Conservation (phyloP, 495 filamentous ascomycete species). For the Lindgomyces ingoldianus region DNA sequence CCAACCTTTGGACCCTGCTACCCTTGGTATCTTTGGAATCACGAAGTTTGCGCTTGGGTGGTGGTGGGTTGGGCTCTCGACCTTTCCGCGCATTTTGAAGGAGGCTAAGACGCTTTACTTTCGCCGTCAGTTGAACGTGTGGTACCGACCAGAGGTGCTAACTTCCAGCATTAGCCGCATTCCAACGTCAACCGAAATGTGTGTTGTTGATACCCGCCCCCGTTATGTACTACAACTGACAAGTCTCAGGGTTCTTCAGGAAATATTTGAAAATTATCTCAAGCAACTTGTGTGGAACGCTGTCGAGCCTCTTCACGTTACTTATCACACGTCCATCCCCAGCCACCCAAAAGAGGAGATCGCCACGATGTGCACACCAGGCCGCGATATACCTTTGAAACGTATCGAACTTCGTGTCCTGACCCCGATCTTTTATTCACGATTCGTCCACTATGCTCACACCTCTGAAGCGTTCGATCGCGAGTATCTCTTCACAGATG, state of each 20-base stretch:
- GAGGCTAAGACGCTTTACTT: slow-evolving; percentile 60
- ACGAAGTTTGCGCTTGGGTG: slow-evolving; percentile 55
- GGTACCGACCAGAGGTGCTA: slow-evolving; percentile 59
- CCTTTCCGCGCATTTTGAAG: slow-evolving; percentile 61
- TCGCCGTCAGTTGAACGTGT: slow-evolving; percentile 55
- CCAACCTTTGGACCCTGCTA: slow-evolving; percentile 52
- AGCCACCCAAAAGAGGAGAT: slow-evolving; percentile 25
- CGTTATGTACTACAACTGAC: neutral
- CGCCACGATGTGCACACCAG: neutral
- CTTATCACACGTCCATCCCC: slow-evolving; percentile 53
- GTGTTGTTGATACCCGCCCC: neutral
- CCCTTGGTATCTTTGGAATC: slow-evolving; percentile 47
- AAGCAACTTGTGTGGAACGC: neutral
- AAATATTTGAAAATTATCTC: neutral
- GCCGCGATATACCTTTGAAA: slow-evolving; percentile 17
- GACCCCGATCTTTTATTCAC: slow-evolving; percentile 62
- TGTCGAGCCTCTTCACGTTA: neutral
- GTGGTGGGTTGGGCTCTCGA: slow-evolving; percentile 65
- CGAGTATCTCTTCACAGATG: slow-evolving; percentile 46
- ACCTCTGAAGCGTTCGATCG: slow-evolving; percentile 54
- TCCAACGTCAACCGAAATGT: slow-evolving; percentile 49
- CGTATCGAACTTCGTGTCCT: slow-evolving; percentile 55
- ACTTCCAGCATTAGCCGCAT: slow-evolving; percentile 53
- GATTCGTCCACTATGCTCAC: slow-evolving; percentile 56
- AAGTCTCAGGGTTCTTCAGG: slow-evolving; percentile 49